Evolutionary conservation across 2,329 filamentous ascomycete species (phyloP), one percentile per base, ranked within the genome.

Genomic region (Verticillium klebahnii): DNA sequence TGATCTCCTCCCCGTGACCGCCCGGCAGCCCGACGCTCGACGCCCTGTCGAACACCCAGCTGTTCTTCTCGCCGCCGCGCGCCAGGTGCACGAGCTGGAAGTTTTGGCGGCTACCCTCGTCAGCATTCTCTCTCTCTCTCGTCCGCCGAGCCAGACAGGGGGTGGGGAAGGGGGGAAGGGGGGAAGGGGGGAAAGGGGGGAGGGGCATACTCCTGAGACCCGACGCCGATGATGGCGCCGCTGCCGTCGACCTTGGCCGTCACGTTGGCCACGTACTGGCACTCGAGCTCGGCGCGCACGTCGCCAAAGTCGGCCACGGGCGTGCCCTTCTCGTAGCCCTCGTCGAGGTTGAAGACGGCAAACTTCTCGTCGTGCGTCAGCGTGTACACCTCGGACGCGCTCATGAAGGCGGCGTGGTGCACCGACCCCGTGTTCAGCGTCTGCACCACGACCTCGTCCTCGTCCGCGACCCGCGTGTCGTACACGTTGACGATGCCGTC

Each of bases 401-500:
- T 85, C 60, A 94, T 78, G 75, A 93, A 93, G 5, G 87, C 89
- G 15, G 90, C 87, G 67, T 86, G 89, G 72, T 92, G 90, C 0
- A 90, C 91, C 37, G 88, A 85, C 40, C 85, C 83, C 70, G 91
- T 89, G 73, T 94, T 94, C 72, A 93, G 87, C 14, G 92, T 90
- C 74, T 92, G 89, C 62, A 90, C 80, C 23, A 93, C 78, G 1
- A 91, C 87, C 56, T 94, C 91, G 70, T 94, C 91, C 74, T 94
- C 91, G 67, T 91, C 89, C 19, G 80, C 75, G 62, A 91, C 82
- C 57, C 82, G 81, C 19, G 85, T 89, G 75, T 95, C 88, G 75
- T 89, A 91, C 56, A 94, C 79, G 70, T 90, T 93, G 68, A 94
- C 83, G 1, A 94, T 83, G 7, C 90, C 90, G 74, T 95, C 91